Conservation (phyloP, 2,329 filamentous ascomycete species). For the Neopestalotiopsis sp. region DNA sequence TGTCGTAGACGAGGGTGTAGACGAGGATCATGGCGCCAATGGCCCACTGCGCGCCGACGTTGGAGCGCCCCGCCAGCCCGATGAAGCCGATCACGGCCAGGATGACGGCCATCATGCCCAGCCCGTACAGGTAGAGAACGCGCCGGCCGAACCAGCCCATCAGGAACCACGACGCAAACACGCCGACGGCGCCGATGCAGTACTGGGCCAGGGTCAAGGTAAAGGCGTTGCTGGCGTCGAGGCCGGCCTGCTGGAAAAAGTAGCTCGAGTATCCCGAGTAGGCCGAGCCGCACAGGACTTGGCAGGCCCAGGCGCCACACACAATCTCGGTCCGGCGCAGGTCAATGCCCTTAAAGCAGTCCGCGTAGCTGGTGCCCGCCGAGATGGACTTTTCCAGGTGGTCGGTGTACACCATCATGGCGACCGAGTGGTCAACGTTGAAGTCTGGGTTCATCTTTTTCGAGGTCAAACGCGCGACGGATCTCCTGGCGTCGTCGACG, state of each 20-base stretch:
- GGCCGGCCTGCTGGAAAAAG: slow-evolving; percentile 5
- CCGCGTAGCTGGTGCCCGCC: slow-evolving; percentile 12
- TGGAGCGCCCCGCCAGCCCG: neutral
- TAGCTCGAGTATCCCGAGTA: slow-evolving; percentile 5
- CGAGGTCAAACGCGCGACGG: neutral
- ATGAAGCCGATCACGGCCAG: slow-evolving; percentile 14
- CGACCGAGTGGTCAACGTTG: slow-evolving; percentile 11
- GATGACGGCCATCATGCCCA: neutral
- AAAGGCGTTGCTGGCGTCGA: slow-evolving; percentile 7
- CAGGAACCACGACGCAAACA: slow-evolving; percentile 9
- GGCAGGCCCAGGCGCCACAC: slow-evolving; percentile 7
- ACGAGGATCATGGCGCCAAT: slow-evolving; percentile 11
- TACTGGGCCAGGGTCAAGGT: slow-evolving; percentile 1
- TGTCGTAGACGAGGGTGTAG: slow-evolving; percentile 3
- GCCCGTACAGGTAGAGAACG: slow-evolving; percentile 11
- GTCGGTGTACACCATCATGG: slow-evolving; percentile 20
- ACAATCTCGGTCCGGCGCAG: slow-evolving; percentile 19
- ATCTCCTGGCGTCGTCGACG: slow-evolving; percentile 17
- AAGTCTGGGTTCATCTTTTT: neutral
- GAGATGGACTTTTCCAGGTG: slow-evolving; percentile 16
- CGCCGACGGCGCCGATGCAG: neutral
- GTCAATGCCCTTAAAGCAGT: slow-evolving; percentile 19
- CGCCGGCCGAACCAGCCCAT: slow-evolving; percentile 16
- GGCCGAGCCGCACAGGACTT: slow-evolving; percentile 6
- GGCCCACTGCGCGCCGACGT: neutral